These are phyloP conservation scores for Linaria vulgaris DNA, from an alignment of 257 asterid genomes.

Conservation along the genomic window DNA sequence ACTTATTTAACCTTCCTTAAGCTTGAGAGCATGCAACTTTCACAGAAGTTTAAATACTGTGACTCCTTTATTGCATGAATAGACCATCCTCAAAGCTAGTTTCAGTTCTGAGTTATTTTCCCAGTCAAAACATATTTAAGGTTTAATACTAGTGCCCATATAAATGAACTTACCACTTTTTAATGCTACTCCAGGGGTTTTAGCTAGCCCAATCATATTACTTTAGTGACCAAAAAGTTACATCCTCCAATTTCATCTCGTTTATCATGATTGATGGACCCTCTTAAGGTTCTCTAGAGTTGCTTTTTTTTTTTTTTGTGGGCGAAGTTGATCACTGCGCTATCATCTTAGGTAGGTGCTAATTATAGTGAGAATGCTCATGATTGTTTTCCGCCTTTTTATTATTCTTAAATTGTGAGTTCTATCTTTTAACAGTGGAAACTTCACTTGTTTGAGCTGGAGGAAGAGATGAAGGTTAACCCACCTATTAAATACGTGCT, in stretches of 20 bases:
- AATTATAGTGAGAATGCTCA: background rate
- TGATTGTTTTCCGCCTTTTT: background rate
- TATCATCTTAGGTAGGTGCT: background rate
- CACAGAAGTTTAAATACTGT: background rate
- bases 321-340: background rate
- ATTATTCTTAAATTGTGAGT: conserved; percentile 4
- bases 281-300: background rate
- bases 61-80: background rate
- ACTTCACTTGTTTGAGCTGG: conserved; percentile 78
- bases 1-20: background rate
- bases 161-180: background rate
- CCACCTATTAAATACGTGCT: conserved; percentile 71
- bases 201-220: background rate
- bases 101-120: conserved; percentile 7
- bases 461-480: conserved; percentile 65
- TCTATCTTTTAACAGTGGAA: conserved; percentile 58
- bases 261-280: background rate
- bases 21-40: conserved; percentile 11
- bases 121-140: background rate
- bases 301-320: background rate
- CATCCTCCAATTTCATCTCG: conserved; percentile 2
- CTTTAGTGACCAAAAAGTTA: conserved; percentile 4
- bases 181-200: background rate
- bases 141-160: background rate
- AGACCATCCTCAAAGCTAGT: background rate